Percentiles rank a stretch among this genome's conserved stretches.
These are phyloP conservation scores for Nemophila menziesii DNA, from an alignment of 257 asterid genomes.

Conservation along the genomic window DNA sequence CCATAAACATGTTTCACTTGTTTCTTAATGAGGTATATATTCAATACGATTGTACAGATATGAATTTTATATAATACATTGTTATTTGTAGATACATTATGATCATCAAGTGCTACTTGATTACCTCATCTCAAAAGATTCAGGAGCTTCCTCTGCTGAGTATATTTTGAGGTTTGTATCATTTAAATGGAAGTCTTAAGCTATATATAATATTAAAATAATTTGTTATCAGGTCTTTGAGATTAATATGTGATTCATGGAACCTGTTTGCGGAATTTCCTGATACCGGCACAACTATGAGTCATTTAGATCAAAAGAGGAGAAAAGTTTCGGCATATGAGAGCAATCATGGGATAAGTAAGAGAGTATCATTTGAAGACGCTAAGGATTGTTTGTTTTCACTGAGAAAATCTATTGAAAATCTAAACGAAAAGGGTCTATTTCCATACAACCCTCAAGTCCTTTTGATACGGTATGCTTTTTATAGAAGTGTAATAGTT, in stretches of 20 bases:
- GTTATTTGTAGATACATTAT: slow-evolving; percentile 47
- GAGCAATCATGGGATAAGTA: slow-evolving; percentile 11
- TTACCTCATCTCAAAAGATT: slow-evolving; percentile 84
- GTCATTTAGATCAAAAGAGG: slow-evolving; percentile 30
- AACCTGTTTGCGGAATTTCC: slow-evolving; percentile 49
- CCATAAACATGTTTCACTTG: slow-evolving; percentile 60
- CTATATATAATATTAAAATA: neutral
- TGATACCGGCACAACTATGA: slow-evolving; percentile 16
- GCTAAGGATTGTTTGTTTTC: slow-evolving; percentile 63
- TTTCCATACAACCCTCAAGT: slow-evolving; percentile 83
- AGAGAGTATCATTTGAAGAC: slow-evolving; percentile 28
- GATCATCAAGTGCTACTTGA: slow-evolving; percentile 97
- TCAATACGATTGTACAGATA: slow-evolving; percentile 2
- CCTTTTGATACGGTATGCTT: slow-evolving; percentile 61
- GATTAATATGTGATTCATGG: slow-evolving; percentile 64
- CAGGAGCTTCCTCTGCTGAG: slow-evolving; percentile 75
- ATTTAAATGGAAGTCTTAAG: neutral
- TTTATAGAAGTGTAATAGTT: too few relatives aligned
- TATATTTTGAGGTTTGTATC: slow-evolving; percentile 62
- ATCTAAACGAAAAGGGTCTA: slow-evolving; percentile 54
- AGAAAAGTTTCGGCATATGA: slow-evolving; percentile 15
- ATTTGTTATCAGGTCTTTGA: slow-evolving; percentile 44
- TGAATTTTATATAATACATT: slow-evolving; percentile 2
- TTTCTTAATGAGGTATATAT: slow-evolving; percentile 88
- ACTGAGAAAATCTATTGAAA: slow-evolving; percentile 46